phyloP scores from a whole-genome alignment of 169 alveolate genomes.

The Babesia ovis region DNA sequence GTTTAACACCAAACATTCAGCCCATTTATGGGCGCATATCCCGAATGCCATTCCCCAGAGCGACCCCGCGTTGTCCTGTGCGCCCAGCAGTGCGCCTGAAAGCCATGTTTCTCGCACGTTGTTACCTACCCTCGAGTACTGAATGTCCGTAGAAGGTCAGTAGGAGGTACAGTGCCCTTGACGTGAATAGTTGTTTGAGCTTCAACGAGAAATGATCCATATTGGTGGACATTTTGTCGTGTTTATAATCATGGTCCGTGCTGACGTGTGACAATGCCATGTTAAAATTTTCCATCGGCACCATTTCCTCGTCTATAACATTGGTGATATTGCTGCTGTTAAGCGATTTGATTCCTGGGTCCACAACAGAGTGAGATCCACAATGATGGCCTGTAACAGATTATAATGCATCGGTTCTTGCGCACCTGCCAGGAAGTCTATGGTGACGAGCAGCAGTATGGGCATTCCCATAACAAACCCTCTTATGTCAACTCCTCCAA shows the following conservation, averaged over 20 bases:
- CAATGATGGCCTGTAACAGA: constrained; percentile 48
- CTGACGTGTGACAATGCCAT: constrained; percentile 28
- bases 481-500: constrained; percentile 35
- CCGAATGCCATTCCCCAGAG: constrained; percentile 70
- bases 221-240: background rate
- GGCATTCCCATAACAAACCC: constrained; percentile 63
- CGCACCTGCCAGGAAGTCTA: constrained; percentile 65
- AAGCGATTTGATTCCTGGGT: constrained; percentile 13
- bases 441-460: constrained; percentile 50
- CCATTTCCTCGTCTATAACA: background rate
- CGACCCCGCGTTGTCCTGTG: constrained; percentile 31
- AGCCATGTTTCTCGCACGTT: background rate
- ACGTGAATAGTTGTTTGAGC: constrained; percentile 44
- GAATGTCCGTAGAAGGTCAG: constrained; percentile 64
- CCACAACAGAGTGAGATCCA: constrained; percentile 24
- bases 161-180: constrained; percentile 55
- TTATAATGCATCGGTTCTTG: background rate
- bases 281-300: background rate
- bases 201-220: background rate
- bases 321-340: constrained; percentile 6
- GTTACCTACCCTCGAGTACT: constrained; percentile 53
- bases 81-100: constrained; percentile 53
- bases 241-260: background rate
- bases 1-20: constrained; percentile 60
- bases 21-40: constrained; percentile 72